Evolutionary conservation across 352 stramenopile species (phyloP).

Genomic region (Phytophthora melonis): DNA sequence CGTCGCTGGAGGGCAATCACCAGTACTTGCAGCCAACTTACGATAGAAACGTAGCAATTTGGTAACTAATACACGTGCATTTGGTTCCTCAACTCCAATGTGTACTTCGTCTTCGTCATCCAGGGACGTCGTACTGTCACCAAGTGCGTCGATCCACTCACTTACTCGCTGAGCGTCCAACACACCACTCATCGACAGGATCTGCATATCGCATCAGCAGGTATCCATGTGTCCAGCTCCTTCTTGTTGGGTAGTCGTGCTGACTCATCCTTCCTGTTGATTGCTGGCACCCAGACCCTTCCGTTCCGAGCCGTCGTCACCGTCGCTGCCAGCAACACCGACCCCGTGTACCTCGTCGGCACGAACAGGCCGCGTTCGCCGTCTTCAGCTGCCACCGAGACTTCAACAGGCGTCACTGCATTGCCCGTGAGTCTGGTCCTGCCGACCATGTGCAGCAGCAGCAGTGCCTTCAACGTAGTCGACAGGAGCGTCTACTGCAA

Average conservation of each 20-base stretch:
- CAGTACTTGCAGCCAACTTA: too few species aligned
- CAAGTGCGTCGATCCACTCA: not conserved
- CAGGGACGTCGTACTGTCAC: not conserved
- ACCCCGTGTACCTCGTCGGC: not conserved
- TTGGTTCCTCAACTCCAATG: not conserved
- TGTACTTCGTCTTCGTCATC: not conserved
- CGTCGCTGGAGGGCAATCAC: too few species aligned
- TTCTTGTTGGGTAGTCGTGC: not conserved
- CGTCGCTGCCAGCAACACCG: not conserved
- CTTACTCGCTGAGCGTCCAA: not conserved
- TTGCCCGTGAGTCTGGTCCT: not conserved
- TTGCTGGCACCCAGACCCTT: not conserved
- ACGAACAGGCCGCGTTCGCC: not conserved
- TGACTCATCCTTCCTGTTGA: not conserved
- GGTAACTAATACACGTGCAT: constrained; percentile 1
- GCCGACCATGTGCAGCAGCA: not conserved
- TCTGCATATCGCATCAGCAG: not conserved
- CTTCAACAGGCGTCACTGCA: not conserved
- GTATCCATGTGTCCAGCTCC: not conserved
- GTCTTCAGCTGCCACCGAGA: not conserved
- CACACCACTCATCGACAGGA: not conserved
- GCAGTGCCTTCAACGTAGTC: not conserved
- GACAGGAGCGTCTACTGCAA: not conserved
- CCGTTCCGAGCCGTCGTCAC: not conserved
- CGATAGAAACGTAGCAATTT: too few species aligned